Percentiles rank a stretch among this genome's conserved stretches.
These are phyloP conservation scores for Cyclotella kingstonii DNA, from an alignment of 108 stramenopile genomes.

Conservation along the genomic window DNA sequence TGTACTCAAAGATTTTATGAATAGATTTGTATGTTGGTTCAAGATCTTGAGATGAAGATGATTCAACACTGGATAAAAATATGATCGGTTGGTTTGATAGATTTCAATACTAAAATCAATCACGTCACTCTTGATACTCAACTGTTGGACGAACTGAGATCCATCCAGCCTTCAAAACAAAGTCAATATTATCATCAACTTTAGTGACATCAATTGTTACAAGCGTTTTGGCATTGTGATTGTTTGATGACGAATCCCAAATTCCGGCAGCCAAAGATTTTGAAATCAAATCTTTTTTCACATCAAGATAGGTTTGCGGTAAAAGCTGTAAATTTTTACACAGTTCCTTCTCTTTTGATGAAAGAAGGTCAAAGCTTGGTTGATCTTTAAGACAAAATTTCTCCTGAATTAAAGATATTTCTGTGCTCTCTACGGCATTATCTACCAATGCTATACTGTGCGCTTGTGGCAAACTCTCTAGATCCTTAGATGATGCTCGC, in stretches of 20 bases:
- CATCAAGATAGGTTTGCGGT: slow-evolving; percentile 71
- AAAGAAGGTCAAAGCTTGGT: slow-evolving; percentile 64
- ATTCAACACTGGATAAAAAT: no score
- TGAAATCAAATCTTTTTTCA: slow-evolving; percentile 76
- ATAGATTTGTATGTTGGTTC: no score
- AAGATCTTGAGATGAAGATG: no score
- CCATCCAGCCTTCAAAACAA: slow-evolving; percentile 81
- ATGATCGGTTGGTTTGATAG: no score
- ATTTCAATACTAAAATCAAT: no score
- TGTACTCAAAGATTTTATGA: no score
- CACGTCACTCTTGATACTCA: no score
- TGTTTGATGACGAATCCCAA: slow-evolving; percentile 40
- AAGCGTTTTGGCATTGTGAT: slow-evolving; percentile 31
- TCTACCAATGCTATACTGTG: not conserved
- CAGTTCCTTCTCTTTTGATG: slow-evolving; percentile 63
- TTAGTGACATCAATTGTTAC: slow-evolving; percentile 75
- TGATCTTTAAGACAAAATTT: slow-evolving; percentile 33
- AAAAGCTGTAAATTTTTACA: slow-evolving; percentile 58
- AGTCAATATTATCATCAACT: slow-evolving; percentile 72
- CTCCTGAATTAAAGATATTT: not conserved
- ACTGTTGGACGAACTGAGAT: slow-evolving; percentile 50
- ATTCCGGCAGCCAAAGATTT: slow-evolving; percentile 65
- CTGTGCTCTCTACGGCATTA: not conserved
- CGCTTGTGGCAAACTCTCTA: not conserved
- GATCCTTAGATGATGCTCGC: not conserved